These are phyloP conservation scores for Zoysia japonica DNA, from an alignment of 176 grass and related monocot species.

Conservation along the genomic window DNA sequence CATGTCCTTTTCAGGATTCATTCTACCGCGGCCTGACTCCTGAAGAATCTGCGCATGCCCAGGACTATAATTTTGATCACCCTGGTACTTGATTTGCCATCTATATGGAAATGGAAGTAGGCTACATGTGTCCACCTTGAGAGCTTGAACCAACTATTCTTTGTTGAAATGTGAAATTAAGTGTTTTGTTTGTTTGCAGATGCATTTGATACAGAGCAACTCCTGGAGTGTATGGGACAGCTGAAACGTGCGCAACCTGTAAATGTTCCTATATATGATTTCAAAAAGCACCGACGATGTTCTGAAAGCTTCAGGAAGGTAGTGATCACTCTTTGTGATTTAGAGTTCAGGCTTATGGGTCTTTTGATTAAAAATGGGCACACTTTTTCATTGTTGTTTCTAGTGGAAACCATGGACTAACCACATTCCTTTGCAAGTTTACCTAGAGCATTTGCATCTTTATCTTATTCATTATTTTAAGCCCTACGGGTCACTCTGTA, in stretches of 20 bases:
- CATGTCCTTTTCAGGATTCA: constrained; percentile 65
- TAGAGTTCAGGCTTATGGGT: neutral
- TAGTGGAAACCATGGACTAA: neutral
- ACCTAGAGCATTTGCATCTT: neutral
- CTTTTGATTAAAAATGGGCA: neutral
- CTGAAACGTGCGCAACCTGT: constrained; percentile 78
- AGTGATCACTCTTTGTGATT: constrained; percentile 10
- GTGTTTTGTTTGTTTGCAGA: constrained; percentile 54
- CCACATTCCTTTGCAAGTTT: neutral
- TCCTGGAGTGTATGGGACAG: constrained; percentile 89
- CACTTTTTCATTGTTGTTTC: neutral
- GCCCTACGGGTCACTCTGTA: neutral
- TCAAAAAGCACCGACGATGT: constrained; percentile 82
- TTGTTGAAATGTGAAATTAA: constrained; percentile 18
- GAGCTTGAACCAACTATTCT: neutral
- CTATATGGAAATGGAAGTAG: constrained; percentile 30
- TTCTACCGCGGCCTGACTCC: constrained; percentile 94
- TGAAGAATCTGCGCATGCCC: constrained; percentile 74
- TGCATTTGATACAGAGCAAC: constrained; percentile 96
- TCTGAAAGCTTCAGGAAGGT: constrained; percentile 94
- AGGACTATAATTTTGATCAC: constrained; percentile 99
- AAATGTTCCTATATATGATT: constrained; percentile 98
- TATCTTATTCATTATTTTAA: neutral
- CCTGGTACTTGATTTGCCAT: constrained; percentile 70
- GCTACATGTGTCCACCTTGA: constrained; percentile 10